Base-by-base conservation (phyloP, 768 basidiomycete genomes). In the Phlebiopsis gigantea region DNA sequence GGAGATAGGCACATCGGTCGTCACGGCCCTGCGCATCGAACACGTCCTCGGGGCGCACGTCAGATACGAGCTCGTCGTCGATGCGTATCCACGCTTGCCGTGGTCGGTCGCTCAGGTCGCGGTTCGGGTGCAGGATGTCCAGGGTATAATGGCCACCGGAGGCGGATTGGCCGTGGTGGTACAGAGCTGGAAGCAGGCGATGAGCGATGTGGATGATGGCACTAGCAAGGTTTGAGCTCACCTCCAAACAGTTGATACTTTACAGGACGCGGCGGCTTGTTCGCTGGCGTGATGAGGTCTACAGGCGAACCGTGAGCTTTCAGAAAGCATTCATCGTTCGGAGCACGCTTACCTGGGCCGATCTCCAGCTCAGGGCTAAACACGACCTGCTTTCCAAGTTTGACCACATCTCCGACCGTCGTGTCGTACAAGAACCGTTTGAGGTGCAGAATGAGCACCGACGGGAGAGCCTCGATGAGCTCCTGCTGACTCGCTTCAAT, bases 131-230 rank as follows among this genome's bases (percentile, higher is more conserved):
- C 1, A 95, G 74, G 9, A 95, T 88, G 64, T 93, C 89, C 46
- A 96, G 81, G 2, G 95, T 98, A 73, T 98, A 98, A 71, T 98
- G 96, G 0, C 96, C 96, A 2, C 94, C 93, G 0, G 87, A 86
- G 0, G 96, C 93, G 6, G 90, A 90, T 26, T 78, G 75, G 1
- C 96, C 96, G 62, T 99, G 95, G 69, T 99, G 96, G 70, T 98
- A 98, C 12, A 98, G 73, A 8, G 85, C 96, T 90, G 61, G 2
- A 53, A 9, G 15, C 17, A 30, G 10, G 29, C 25, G 39, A 6
- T 2, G 30, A 24, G 12, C 39, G 10, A 12, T 30, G 8, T 6
- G 3, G 34, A 10, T 15, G 12, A 4, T 24, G 58, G 21, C n/a
- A 45, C 1, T 45, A 70, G 82, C 56, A 62, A n/a, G n/a, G n/a